Percentiles rank a stretch among this genome's conserved stretches.
Evolutionary conservation across 1,284 basidiomycete genomes (phyloP).

Genomic region (Microbotryum lychnidis-dioicae): DNA sequence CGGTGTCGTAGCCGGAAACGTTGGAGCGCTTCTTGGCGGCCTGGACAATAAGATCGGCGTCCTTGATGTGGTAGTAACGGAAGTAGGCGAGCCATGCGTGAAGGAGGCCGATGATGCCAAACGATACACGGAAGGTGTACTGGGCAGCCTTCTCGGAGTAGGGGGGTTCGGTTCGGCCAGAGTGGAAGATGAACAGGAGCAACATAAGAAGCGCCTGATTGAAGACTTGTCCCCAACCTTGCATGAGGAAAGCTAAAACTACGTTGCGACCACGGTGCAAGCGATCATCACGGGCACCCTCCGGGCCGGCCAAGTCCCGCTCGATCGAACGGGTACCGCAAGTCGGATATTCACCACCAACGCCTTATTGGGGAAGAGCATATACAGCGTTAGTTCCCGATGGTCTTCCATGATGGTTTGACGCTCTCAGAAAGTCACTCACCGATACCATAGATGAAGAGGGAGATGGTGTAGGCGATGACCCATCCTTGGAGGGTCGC

Average conservation of each 20-base stretch:
- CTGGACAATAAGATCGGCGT: conserved; percentile 42
- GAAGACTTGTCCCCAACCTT: conserved; percentile 40
- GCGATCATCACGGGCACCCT: conserved; percentile 45
- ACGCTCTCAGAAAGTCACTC: conserved; percentile 12
- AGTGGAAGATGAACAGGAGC: conserved; percentile 48
- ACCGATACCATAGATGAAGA: conserved; percentile 47
- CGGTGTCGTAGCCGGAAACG: conserved; percentile 48
- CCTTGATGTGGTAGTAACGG: conserved; percentile 45
- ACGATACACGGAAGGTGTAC: conserved; percentile 50
- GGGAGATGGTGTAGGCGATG: conserved; percentile 46
- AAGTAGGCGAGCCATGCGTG: conserved; percentile 50
- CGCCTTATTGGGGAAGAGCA: conserved; percentile 30
- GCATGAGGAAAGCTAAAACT: conserved; percentile 49
- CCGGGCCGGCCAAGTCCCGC: conserved; percentile 40
- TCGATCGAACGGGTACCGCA: conserved; percentile 48
- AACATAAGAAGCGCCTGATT: conserved; percentile 49
- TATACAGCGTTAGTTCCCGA: no score
- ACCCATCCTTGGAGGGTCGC: conserved; percentile 48
- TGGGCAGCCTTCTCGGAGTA: conserved; percentile 46
- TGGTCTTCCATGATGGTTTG: neutral
- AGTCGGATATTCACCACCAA: conserved; percentile 51
- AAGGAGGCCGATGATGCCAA: conserved; percentile 47
- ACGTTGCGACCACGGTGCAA: conserved; percentile 50
- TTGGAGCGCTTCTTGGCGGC: conserved; percentile 45
- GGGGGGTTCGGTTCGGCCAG: conserved; percentile 40